Conservation (phyloP, 2,329 filamentous ascomycete genomes). For the Clonostachys sp. region DNA sequence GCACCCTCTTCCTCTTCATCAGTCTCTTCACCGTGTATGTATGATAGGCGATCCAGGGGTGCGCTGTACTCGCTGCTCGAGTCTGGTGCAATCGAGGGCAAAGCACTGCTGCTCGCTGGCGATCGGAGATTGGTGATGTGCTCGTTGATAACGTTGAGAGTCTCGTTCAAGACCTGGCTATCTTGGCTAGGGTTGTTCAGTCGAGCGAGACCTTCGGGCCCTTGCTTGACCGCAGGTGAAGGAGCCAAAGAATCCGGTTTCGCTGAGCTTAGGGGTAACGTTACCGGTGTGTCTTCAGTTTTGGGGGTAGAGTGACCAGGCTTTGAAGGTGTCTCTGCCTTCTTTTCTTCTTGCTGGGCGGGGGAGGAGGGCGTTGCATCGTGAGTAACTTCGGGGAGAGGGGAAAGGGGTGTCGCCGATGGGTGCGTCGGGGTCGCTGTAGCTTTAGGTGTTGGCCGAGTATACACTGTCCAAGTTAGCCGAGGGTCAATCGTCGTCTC, state of each 20-base stretch:
- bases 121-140: constrained; percentile 84
- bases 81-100: constrained; percentile 58
- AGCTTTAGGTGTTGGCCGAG: constrained; percentile 49
- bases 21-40: constrained; percentile 91
- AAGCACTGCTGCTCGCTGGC: constrained; percentile 42
- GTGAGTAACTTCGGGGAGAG: constrained; percentile 1
- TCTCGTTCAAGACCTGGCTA: constrained; percentile 84
- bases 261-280: constrained; percentile 37
- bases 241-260: constrained; percentile 22
- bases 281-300: constrained; percentile 22
- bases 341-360: background rate
- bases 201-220: constrained; percentile 9
- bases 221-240: background rate
- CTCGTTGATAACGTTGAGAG: constrained; percentile 92
- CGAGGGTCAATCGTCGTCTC: constrained; percentile 3
- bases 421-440: constrained; percentile 9
- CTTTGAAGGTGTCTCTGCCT: constrained; percentile 10
- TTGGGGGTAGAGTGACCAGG: constrained; percentile 13
- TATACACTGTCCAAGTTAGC: constrained; percentile 48
- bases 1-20: constrained; percentile 82
- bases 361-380: background rate
- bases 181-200: constrained; percentile 42
- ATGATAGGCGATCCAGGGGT: constrained; percentile 73
- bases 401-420: background rate
- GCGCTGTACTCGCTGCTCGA: constrained; percentile 90